phyloP scores from a whole-genome alignment of 2,329 filamentous ascomycete genomes.

The Apiospora phragmitis region DNA sequence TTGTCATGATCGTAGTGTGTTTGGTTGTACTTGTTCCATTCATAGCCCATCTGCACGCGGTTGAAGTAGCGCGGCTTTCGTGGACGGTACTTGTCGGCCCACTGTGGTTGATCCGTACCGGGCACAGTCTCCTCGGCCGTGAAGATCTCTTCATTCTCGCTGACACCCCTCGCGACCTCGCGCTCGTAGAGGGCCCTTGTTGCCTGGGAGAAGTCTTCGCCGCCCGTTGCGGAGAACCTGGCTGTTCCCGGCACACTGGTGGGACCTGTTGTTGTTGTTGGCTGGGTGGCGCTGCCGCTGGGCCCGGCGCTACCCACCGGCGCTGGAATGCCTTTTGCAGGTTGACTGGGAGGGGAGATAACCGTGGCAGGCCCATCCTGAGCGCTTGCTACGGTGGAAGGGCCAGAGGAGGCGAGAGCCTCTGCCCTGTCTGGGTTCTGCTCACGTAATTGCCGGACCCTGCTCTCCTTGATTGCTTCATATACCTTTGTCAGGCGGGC shows the following conservation, averaged over 20 bases:
- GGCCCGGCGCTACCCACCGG: conserved; percentile 26
- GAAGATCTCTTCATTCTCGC: conserved; percentile 95
- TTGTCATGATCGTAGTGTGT: conserved; percentile 99
- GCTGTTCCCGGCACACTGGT: conserved; percentile 56
- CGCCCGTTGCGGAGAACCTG: conserved; percentile 67
- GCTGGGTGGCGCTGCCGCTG: not conserved
- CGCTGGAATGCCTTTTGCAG: conserved; percentile 22
- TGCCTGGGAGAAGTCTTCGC: conserved; percentile 82
- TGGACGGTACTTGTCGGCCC: conserved; percentile 82
- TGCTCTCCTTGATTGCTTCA: conserved; percentile 70
- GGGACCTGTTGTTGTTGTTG: conserved; percentile 21
- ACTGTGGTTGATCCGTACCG: conserved; percentile 67
- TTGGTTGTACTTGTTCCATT: conserved; percentile 99
- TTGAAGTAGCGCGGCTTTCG: conserved; percentile 98
- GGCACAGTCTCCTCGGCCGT: conserved; percentile 81
- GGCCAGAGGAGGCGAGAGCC: conserved; percentile 31
- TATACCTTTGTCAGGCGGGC: conserved; percentile 79
- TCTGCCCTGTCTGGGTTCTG: conserved; percentile 69
- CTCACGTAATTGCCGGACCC: conserved; percentile 65
- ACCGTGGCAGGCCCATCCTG: conserved; percentile 22
- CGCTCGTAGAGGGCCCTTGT: conserved; percentile 89
- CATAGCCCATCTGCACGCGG: conserved; percentile 96
- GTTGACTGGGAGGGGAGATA: conserved; percentile 27
- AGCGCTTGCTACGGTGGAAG: conserved; percentile 36
- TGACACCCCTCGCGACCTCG: conserved; percentile 86